These are phyloP conservation scores for Piper betle DNA, from an alignment of 164 flowering plant species.

Conservation along the genomic window DNA sequence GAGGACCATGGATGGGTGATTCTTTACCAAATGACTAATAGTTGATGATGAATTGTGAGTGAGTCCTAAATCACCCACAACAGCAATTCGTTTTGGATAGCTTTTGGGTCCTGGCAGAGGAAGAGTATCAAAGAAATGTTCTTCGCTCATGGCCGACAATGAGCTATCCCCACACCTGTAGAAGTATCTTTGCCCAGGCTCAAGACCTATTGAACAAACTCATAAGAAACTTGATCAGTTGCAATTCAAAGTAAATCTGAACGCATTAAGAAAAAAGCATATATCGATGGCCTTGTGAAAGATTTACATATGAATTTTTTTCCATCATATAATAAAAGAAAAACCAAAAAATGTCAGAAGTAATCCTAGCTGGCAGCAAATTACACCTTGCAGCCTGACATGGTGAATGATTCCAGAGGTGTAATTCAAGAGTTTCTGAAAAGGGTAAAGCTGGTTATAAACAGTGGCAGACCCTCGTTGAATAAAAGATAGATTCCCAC, in stretches of 20 bases:
- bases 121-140: conserved; percentile 41
- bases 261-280: no score
- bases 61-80: conserved; percentile 81
- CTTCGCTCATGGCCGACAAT: conserved; percentile 66
- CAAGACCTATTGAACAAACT: conserved; percentile 40
- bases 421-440: conserved; percentile 66
- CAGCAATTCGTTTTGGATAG: conserved; percentile 59
- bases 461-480: conserved; percentile 41
- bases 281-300: no score
- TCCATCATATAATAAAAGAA: background rate
- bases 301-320: no score
- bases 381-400: conserved; percentile 59
- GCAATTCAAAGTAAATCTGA: background rate
- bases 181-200: conserved; percentile 54
- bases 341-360: background rate
- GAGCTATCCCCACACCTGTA: conserved; percentile 87
- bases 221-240: background rate
- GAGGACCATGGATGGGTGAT: conserved; percentile 65
- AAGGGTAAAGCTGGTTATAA: conserved; percentile 80
- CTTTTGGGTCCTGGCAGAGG: conserved; percentile 33
- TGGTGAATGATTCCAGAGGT: conserved; percentile 93
- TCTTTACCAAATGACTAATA: conserved; percentile 49
- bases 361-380: background rate
- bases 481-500: conserved; percentile 32
- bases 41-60: conserved; percentile 72